These are phyloP conservation scores for Metschnikowia lochheadii DNA, from an alignment of 805 yeast species.

Conservation along the genomic window DNA sequence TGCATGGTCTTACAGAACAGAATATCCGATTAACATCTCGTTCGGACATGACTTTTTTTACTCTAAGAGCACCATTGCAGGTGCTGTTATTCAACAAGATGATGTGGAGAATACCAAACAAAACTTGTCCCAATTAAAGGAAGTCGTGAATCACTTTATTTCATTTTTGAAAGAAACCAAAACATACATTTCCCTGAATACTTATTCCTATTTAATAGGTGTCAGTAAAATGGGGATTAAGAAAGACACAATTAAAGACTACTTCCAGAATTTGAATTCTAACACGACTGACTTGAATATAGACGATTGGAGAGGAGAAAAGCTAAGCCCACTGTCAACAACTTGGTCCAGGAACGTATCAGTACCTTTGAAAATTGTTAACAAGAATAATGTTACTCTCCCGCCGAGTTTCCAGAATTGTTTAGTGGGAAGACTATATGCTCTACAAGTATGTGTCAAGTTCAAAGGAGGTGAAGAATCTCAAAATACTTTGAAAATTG, in stretches of 20 bases:
- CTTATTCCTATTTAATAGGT: conserved; percentile 36
- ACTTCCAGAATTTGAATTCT: conserved; percentile 25
- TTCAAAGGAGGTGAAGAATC: conserved; percentile 36
- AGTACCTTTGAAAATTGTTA: conserved; percentile 39
- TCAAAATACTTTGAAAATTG: conserved; percentile 10
- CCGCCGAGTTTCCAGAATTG: conserved; percentile 64
- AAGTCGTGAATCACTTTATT: conserved; percentile 30
- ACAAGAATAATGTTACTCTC: conserved; percentile 46
- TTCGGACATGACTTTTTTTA: conserved; percentile 42
- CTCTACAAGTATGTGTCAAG: conserved; percentile 45
- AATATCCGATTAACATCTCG: conserved; percentile 38
- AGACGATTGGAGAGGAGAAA: conserved; percentile 29
- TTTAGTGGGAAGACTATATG: conserved; percentile 54
- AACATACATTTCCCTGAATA: conserved; percentile 28
- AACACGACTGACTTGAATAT: conserved; percentile 9
- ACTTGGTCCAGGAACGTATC: conserved; percentile 31
- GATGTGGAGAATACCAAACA: conserved; percentile 30
- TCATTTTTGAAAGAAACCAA: conserved; percentile 33
- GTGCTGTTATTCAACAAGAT: conserved; percentile 19
- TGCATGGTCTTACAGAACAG: conserved; percentile 39
- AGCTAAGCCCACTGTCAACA: conserved; percentile 23
- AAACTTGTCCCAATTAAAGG: conserved; percentile 36
- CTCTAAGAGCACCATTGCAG: conserved; percentile 21
- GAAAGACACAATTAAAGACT: conserved; percentile 38
- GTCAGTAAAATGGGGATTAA: conserved; percentile 36